phyloP scores from a whole-genome alignment of 2,329 filamentous ascomycete genomes.

The Dothistroma pini region DNA sequence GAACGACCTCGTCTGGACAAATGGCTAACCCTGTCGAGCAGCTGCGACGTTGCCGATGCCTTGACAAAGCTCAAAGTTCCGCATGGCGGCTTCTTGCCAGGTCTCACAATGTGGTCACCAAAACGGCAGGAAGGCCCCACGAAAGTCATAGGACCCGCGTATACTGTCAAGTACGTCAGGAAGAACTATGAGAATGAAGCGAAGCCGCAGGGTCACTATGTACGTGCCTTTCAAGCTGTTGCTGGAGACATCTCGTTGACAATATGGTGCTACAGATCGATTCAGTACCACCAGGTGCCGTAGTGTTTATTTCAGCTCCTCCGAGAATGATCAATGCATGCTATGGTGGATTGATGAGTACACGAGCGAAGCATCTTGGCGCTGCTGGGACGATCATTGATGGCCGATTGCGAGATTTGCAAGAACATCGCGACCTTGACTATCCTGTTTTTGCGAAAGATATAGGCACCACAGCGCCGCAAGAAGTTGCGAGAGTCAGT shows the following conservation, averaged over 20 bases:
- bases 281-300: constrained; percentile 44
- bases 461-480: constrained; percentile 35
- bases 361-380: constrained; percentile 43
- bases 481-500: constrained; percentile 31
- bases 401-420: constrained; percentile 51
- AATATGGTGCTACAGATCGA: constrained; percentile 44
- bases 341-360: constrained; percentile 55
- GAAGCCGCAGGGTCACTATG: constrained; percentile 46
- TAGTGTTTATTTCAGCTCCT: constrained; percentile 52
- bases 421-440: constrained; percentile 50
- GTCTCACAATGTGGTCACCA: constrained; percentile 55
- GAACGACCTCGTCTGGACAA: not conserved
- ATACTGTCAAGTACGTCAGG: constrained; percentile 52
- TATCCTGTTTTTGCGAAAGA: constrained; percentile 43
- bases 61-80: constrained; percentile 46
- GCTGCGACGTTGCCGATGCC: constrained; percentile 52
- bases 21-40: constrained; percentile 23
- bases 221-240: constrained; percentile 23
- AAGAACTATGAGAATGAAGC: constrained; percentile 45
- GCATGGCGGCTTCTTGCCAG: constrained; percentile 53
- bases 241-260: not conserved
- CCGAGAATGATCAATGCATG: constrained; percentile 48
- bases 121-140: constrained; percentile 48
- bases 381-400: constrained; percentile 52
- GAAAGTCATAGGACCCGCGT: constrained; percentile 54